A percentile compares a stretch with the other conserved stretches of the same genome.
phyloP scores from a whole-genome alignment of 805 yeast genomes.

The Isabelozyma pseudorhagii region DNA sequence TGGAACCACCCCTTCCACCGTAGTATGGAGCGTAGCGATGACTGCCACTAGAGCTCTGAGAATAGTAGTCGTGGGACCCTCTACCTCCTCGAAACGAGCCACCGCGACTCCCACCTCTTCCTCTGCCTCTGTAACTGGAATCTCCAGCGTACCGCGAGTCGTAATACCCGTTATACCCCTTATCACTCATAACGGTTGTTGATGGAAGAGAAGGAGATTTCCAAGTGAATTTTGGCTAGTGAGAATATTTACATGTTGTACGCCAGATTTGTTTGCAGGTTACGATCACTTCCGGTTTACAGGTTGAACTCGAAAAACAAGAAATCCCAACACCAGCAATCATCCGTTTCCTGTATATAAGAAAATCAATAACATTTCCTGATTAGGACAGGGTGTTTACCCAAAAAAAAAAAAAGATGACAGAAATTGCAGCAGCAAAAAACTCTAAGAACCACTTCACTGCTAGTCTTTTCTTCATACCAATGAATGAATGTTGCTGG shows the following conservation, averaged over 20 bases:
- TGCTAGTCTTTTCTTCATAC: neutral
- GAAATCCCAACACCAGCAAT: too few relatives aligned
- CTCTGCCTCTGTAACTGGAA: constrained; percentile 3
- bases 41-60: neutral
- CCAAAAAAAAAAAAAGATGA: neutral
- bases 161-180: constrained; percentile 5
- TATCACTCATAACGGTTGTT: neutral
- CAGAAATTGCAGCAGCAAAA: neutral
- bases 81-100: constrained; percentile 3
- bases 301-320: too few relatives aligned
- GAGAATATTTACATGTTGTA: too few relatives aligned
- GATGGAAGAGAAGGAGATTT: neutral
- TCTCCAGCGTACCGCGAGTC: neutral
- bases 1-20: neutral
- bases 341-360: too few relatives aligned
- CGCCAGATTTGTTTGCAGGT: too few relatives aligned
- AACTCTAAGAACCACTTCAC: neutral
- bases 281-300: too few relatives aligned
- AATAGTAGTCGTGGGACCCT: neutral
- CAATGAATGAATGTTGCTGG: neutral
- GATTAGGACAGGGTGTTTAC: constrained; percentile 3
- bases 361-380: constrained; percentile 4
- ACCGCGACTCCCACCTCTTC: constrained; percentile 5
- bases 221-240: neutral
- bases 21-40: neutral